These are phyloP conservation scores for Amylocarpus encephaloides DNA, from an alignment of 2,329 filamentous ascomycete species.

Conservation along the genomic window DNA sequence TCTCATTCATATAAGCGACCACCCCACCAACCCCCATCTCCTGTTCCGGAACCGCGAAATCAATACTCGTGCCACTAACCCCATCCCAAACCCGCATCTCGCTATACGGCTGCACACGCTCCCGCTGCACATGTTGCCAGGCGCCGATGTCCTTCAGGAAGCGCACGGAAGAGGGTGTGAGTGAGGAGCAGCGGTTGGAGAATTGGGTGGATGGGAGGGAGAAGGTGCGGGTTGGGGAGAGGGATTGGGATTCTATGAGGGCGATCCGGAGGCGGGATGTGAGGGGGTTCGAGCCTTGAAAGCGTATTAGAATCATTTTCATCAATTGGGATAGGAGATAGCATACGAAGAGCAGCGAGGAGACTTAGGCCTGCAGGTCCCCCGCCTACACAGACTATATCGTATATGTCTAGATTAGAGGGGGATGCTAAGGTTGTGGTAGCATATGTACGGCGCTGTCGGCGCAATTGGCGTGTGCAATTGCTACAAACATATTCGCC, in stretches of 20 bases:
- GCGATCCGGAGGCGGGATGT: slow-evolving; percentile 77
- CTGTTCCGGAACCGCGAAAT: slow-evolving; percentile 62
- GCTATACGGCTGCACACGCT: slow-evolving; percentile 79
- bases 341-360: slow-evolving; percentile 66
- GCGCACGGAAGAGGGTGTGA: slow-evolving; percentile 80
- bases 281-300: slow-evolving; percentile 62
- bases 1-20: slow-evolving; percentile 96
- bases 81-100: slow-evolving; percentile 99
- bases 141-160: slow-evolving; percentile 80
- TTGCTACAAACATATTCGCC: slow-evolving; percentile 21
- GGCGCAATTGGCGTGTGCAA: slow-evolving; percentile 23
- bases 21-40: slow-evolving; percentile 53
- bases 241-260: slow-evolving; percentile 83
- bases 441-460: slow-evolving; percentile 21
- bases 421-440: slow-evolving; percentile 9
- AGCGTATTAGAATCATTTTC: background rate
- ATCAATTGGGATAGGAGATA: background rate
- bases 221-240: slow-evolving; percentile 62
- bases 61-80: slow-evolving; percentile 76
- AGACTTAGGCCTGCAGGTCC: slow-evolving; percentile 67
- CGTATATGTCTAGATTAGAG: slow-evolving; percentile 26
- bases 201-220: slow-evolving; percentile 62
- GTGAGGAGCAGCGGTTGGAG: slow-evolving; percentile 92
- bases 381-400: slow-evolving; percentile 33
- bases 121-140: slow-evolving; percentile 68